Evolutionary conservation across 257 asterid species (phyloP).

Genomic region (Salvia rosmarinus): DNA sequence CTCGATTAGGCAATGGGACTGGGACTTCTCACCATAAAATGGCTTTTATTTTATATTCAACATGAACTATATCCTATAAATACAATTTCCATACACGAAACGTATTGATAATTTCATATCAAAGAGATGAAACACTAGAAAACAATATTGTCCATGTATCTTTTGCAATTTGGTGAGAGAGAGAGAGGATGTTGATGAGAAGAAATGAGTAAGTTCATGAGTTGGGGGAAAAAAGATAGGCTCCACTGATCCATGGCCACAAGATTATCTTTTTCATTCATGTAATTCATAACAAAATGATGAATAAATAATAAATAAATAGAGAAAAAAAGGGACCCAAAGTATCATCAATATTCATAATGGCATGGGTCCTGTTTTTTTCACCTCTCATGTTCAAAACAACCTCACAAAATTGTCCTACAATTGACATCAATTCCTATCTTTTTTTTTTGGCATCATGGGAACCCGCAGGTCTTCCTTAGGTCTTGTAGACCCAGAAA

Average conservation of each 20-base stretch:
- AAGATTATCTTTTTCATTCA: conserved; percentile 6
- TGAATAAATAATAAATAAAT: no score
- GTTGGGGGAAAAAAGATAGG: conserved; percentile 21
- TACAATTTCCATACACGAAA: no score
- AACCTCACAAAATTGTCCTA: conserved; percentile 11
- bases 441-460: no score
- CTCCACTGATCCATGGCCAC: conserved; percentile 34
- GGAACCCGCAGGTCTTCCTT: no score
- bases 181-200: neutral
- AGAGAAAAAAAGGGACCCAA: neutral
- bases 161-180: no score
- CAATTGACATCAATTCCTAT: conserved; percentile 27
- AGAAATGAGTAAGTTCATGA: conserved; percentile 27
- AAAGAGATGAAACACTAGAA: no score
- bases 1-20: neutral
- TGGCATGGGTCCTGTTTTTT: conserved; percentile 29
- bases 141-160: no score
- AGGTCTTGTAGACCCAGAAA: no score
- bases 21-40: neutral
- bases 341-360: conserved; percentile 34
- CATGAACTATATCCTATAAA: neutral
- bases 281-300: no score
- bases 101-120: no score
- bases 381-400: conserved; percentile 32
- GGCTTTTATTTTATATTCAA: neutral